These are phyloP conservation scores for Yamadazyma diddensiae DNA, from an alignment of 1,139 yeast genomes.

Conservation along the genomic window DNA sequence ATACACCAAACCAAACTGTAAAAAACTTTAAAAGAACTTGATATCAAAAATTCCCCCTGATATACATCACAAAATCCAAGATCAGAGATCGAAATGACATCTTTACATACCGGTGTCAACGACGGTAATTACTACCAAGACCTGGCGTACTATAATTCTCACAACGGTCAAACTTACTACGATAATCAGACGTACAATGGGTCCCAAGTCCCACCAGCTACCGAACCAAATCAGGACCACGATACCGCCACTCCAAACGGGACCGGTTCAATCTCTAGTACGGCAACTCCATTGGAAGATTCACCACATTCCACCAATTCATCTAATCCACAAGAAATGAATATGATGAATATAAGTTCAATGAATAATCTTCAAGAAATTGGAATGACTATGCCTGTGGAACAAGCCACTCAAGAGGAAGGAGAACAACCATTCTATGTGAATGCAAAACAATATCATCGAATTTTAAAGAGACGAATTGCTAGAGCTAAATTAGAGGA, in stretches of 20 bases:
- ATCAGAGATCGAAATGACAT: too few species aligned
- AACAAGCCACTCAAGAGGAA: constrained; percentile 8
- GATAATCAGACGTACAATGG: neutral
- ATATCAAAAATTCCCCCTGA: too few species aligned
- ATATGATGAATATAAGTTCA: constrained; percentile 4
- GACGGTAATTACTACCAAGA: constrained; percentile 32
- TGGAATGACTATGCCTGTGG: constrained; percentile 1
- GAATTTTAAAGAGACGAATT: constrained; percentile 86
- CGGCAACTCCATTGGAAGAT: constrained; percentile 2
- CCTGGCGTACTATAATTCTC: constrained; percentile 26
- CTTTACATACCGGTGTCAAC: constrained; percentile 31
- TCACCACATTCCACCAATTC: constrained; percentile 13
- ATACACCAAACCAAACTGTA: neutral
- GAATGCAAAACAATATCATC: constrained; percentile 95
- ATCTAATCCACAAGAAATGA: constrained; percentile 6
- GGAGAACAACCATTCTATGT: constrained; percentile 92
- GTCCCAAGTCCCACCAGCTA: constrained; percentile 1
- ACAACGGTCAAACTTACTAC: constrained; percentile 7
- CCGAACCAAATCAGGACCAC: constrained; percentile 1
- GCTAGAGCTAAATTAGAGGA: constrained; percentile 95
- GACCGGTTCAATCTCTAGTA: too few species aligned
- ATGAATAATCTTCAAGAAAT: constrained; percentile 2
- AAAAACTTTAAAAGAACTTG: neutral
- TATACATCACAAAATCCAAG: too few species aligned
- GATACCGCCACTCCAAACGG: neutral